phyloP scores from a whole-genome alignment of 2,329 filamentous ascomycete genomes.

The Trichoderma hamatum region DNA sequence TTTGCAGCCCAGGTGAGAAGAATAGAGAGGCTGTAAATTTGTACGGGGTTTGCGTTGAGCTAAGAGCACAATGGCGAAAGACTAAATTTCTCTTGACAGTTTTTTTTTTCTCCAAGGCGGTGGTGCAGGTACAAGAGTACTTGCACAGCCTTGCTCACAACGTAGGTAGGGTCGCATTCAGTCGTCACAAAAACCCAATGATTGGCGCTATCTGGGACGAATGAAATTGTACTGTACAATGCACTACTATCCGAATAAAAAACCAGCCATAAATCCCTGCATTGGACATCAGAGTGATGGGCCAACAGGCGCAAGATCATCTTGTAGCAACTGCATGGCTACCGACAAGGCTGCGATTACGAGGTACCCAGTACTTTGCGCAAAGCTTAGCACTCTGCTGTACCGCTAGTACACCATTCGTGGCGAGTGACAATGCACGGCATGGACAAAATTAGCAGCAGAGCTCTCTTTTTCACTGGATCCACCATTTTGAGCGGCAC shows the following conservation, averaged over 20 bases:
- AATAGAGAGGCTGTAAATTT: conserved; percentile 7
- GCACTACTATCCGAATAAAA: background rate
- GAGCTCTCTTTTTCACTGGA: background rate
- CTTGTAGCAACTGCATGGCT: background rate
- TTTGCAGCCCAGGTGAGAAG: background rate
- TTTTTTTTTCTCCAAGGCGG: conserved; percentile 7
- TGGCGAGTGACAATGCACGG: background rate
- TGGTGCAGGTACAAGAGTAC: conserved; percentile 25
- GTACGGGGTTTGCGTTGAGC: conserved; percentile 14
- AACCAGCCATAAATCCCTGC: background rate
- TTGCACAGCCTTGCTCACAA: conserved; percentile 11
- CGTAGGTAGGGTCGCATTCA: background rate
- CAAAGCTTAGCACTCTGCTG: background rate
- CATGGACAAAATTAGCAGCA: background rate
- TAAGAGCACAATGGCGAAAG: conserved; percentile 14
- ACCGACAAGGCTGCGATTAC: background rate
- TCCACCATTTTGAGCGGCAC: background rate
- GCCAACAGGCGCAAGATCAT: background rate
- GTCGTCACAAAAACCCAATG: background rate
- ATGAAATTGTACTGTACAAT: background rate
- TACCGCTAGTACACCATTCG: background rate
- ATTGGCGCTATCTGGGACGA: background rate
- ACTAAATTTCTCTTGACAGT: conserved; percentile 19
- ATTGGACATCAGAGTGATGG: background rate
- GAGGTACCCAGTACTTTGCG: background rate